These are phyloP conservation scores for Coniosporium tulheliwenetii DNA, from an alignment of 2,329 filamentous ascomycete genomes.

Conservation along the genomic window DNA sequence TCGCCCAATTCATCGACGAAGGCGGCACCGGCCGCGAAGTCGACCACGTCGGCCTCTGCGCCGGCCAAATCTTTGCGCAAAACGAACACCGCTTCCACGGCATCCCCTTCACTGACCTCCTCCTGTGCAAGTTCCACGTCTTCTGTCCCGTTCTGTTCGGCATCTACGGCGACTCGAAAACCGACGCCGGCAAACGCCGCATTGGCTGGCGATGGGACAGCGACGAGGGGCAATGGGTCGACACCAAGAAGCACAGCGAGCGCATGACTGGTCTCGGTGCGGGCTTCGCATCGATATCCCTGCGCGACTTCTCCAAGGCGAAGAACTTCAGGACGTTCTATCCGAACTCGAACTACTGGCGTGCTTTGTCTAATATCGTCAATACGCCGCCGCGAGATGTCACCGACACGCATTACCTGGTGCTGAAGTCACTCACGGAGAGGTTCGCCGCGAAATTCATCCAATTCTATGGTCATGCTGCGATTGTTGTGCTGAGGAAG, in stretches of 20 bases:
- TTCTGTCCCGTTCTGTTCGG: slow-evolving; percentile 78
- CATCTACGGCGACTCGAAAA: slow-evolving; percentile 60
- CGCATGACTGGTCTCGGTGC: slow-evolving; percentile 72
- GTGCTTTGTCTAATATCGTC: slow-evolving; percentile 56
- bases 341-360: slow-evolving; percentile 72
- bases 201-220: slow-evolving; percentile 57
- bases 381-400: slow-evolving; percentile 48
- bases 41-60: slow-evolving; percentile 64
- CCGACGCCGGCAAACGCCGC: slow-evolving; percentile 46
- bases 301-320: slow-evolving; percentile 66
- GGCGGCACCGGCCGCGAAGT: slow-evolving; percentile 31
- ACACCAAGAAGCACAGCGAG: slow-evolving; percentile 60
- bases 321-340: slow-evolving; percentile 51
- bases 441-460: slow-evolving; percentile 63
- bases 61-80: slow-evolving; percentile 58
- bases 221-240: slow-evolving; percentile 34
- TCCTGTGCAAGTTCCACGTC: slow-evolving; percentile 73
- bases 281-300: slow-evolving; percentile 67
- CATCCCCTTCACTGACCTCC: slow-evolving; percentile 58
- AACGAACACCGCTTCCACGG: slow-evolving; percentile 52
- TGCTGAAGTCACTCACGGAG: slow-evolving; percentile 37
- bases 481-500: slow-evolving; percentile 50
- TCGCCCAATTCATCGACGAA: slow-evolving; percentile 41
- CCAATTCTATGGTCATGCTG: slow-evolving; percentile 64
- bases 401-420: slow-evolving; percentile 30